Evolutionary conservation across 495 filamentous ascomycete species (phyloP), one percentile per base, ranked within the genome.

Genomic region (Podospora comata): DNA sequence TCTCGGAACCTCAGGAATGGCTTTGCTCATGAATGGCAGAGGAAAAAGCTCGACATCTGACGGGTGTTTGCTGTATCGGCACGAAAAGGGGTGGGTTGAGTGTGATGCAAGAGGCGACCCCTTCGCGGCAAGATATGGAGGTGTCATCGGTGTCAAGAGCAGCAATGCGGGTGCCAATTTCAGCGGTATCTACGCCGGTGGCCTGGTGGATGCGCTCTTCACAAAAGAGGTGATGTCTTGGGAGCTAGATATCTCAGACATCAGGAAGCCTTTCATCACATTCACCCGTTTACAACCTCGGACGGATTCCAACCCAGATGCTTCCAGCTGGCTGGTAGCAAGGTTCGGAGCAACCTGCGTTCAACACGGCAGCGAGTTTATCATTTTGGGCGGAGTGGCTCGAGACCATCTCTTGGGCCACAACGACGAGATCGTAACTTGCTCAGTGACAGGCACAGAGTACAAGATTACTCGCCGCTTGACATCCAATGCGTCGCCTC

Each of bases 41-140:
- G 69, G 72, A 1, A 39, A 39, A 6, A 56, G 26, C 0, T 62
- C 26, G 0, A 79, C 88, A 5, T 82, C 90, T 23, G 76, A 82
- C 30, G 88, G 85, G 2, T 93, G 86, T 83, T 77, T 90, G 19
- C 64, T 94, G 3, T 94, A 90, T 86, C 80, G 79, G 65, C 80
- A 84, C 27, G 71, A 75, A 5, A 56, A 60, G 4, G 84, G 84
- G 4, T 87, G 84, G 84, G 64, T 70, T 15, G 80, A 66, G 65
- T 87, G 70, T 65, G 70, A 72, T 68, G 76, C 72, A 9, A 57
- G 67, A 16, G 76, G 77, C 0, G 62, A 70, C 15, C 67, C 62
- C 0, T 85, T 87, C 23, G 71, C 72, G 0, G 79, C 87, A 30
- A 85, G 88, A 7, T 92, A 91, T 71, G 91, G 92, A 5, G 86